Evolutionary conservation across 371 early-diverging fungal genomes (phyloP).

Genomic region (Mycotypha africana): DNA sequence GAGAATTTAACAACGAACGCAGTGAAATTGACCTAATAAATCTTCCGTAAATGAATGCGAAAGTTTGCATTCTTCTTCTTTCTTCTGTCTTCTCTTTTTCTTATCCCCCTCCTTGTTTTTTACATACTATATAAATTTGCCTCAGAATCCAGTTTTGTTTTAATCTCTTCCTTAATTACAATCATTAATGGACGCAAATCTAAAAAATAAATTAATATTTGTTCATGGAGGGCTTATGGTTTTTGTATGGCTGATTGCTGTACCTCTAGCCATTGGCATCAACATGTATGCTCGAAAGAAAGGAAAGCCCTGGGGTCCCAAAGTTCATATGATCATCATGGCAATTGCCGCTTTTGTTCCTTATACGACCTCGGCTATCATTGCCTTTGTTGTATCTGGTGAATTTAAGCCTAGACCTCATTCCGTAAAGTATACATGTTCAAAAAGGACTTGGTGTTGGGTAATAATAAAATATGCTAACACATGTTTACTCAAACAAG

Average conservation of each 20-base stretch:
- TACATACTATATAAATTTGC: too few species aligned
- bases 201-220: slow-evolving; percentile 12
- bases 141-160: too few species aligned
- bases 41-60: too few species aligned
- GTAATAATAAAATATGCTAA: too few species aligned
- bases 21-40: too few species aligned
- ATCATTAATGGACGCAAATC: slow-evolving; percentile 6
- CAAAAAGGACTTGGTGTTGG: not conserved
- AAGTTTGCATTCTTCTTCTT: slow-evolving; percentile 14
- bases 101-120: slow-evolving; percentile 1
- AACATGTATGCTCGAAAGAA: slow-evolving; percentile 28
- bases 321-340: slow-evolving; percentile 35
- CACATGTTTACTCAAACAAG: slow-evolving; percentile 2
- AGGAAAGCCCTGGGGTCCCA: slow-evolving; percentile 22
- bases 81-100: not conserved
- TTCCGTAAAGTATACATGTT: slow-evolving; percentile 16
- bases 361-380: slow-evolving; percentile 14
- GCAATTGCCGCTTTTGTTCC: slow-evolving; percentile 18
- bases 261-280: slow-evolving; percentile 21
- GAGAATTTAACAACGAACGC: slow-evolving; percentile 68
- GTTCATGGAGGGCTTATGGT: slow-evolving; percentile 25
- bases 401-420: slow-evolving; percentile 19
- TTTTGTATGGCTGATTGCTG: slow-evolving; percentile 30
- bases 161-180: not conserved
- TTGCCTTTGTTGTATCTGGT: slow-evolving; percentile 18